These are phyloP conservation scores for Candida nanaspora DNA, from an alignment of 805 yeast species.

Conservation along the genomic window DNA sequence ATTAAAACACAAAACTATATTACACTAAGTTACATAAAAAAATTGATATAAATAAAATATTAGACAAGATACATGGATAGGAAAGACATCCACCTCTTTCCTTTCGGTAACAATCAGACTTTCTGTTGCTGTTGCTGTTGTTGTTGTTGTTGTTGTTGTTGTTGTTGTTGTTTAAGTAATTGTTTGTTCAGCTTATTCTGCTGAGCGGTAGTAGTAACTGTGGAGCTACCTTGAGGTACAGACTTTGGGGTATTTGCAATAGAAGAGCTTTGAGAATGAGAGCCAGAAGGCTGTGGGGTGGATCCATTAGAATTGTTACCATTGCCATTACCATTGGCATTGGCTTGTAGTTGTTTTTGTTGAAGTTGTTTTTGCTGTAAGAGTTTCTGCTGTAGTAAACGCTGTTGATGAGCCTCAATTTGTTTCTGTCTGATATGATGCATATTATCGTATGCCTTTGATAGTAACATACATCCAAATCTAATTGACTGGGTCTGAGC, in stretches of 20 bases:
- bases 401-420: conserved; percentile 35
- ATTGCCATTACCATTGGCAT: conserved; percentile 4
- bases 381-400: conserved; percentile 22
- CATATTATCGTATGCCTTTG: conserved; percentile 84
- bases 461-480: conserved; percentile 84
- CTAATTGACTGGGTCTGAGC: conserved; percentile 84
- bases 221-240: neutral
- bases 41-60: neutral
- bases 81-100: too few relatives aligned
- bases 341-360: conserved; percentile 25
- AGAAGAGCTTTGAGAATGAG: neutral
- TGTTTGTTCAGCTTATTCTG: conserved; percentile 7
- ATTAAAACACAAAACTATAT: neutral
- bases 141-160: conserved; percentile 22
- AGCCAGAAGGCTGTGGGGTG: neutral
- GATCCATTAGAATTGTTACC: neutral
- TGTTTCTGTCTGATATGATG: conserved; percentile 64
- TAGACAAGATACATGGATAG: too few relatives aligned
- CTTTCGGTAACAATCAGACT: conserved; percentile 19
- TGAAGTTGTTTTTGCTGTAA: conserved; percentile 28
- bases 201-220: neutral
- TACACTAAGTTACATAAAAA: neutral
- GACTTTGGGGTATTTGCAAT: neutral
- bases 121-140: conserved; percentile 23
- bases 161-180: conserved; percentile 5